phyloP scores from a whole-genome alignment of 257 asterid species.

The Solanum boliviense region DNA sequence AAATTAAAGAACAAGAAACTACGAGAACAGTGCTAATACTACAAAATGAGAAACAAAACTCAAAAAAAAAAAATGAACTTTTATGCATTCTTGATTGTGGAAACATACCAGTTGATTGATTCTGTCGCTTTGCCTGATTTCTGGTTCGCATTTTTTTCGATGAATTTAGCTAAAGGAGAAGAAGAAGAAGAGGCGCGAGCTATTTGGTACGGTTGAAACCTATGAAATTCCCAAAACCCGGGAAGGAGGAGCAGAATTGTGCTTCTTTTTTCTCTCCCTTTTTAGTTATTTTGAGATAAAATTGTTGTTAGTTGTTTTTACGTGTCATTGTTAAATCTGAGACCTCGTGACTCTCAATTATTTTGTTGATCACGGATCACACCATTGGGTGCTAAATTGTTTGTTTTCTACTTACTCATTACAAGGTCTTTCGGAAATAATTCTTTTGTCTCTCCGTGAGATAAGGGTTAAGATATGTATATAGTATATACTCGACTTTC shows the following conservation, averaged over 20 bases:
- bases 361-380: no score
- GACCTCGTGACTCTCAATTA: no score
- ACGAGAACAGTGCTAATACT: neutral
- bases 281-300: neutral
- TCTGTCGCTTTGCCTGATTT: conserved; percentile 36
- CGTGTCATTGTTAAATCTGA: no score
- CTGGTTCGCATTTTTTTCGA: conserved; percentile 47
- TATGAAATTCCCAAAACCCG: neutral
- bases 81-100: neutral
- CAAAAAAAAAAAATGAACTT: neutral
- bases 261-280: neutral
- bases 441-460: no score
- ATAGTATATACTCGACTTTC: no score
- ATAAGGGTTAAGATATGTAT: no score
- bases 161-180: neutral
- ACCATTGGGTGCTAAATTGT: no score
- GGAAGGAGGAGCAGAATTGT: neutral
- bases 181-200: conserved; percentile 2
- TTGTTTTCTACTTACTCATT: no score
- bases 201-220: neutral
- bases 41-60: neutral
- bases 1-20: neutral
- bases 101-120: conserved; percentile 27
- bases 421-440: no score
- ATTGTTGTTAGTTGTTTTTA: no score